Percentiles rank a stretch among this genome's conserved stretches.
phyloP scores from a whole-genome alignment of 768 basidiomycete species.

The Trametes maxima region DNA sequence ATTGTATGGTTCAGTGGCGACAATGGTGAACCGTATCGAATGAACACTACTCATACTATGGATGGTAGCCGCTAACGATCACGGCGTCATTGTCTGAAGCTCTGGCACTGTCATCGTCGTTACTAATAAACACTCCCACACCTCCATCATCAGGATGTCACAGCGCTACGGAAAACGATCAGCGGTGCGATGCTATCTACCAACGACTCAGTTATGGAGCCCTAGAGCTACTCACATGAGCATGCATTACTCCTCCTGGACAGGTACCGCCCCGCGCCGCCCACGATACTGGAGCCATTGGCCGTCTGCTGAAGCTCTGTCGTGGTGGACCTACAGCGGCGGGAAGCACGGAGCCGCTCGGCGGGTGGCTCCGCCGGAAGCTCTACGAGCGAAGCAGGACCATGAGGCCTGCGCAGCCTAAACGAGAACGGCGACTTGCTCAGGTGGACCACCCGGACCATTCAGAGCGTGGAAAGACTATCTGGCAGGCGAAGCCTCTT shows the following conservation, averaged over 20 bases:
- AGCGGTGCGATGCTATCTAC: slow-evolving; percentile 7
- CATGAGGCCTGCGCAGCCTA: slow-evolving; percentile 15
- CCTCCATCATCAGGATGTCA: slow-evolving; percentile 4
- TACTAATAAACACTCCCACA: slow-evolving; percentile 4
- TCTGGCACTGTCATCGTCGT: not conserved
- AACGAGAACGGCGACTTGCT: slow-evolving; percentile 22
- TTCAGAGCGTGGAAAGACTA: slow-evolving; percentile 17
- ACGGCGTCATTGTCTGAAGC: slow-evolving; percentile 1
- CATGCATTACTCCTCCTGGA: not conserved
- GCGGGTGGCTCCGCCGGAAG: slow-evolving; percentile 14
- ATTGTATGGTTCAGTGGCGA: too few relatives aligned
- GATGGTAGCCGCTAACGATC: not conserved
- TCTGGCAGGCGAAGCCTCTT: slow-evolving; percentile 4
- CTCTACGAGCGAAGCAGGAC: slow-evolving; percentile 1
- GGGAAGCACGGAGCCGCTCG: slow-evolving; percentile 22
- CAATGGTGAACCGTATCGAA: not conserved
- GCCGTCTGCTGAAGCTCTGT: slow-evolving; percentile 9
- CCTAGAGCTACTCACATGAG: slow-evolving; percentile 6
- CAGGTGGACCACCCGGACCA: slow-evolving; percentile 14
- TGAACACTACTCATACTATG: not conserved
- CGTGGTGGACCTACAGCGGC: slow-evolving; percentile 23
- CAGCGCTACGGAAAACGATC: slow-evolving; percentile 16
- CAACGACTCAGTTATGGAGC: not conserved
- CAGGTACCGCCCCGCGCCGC: slow-evolving; percentile 3
- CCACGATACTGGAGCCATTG: slow-evolving; percentile 6